Conservation (phyloP, 108 stramenopile species). For the Cyclotella cryptica region DNA sequence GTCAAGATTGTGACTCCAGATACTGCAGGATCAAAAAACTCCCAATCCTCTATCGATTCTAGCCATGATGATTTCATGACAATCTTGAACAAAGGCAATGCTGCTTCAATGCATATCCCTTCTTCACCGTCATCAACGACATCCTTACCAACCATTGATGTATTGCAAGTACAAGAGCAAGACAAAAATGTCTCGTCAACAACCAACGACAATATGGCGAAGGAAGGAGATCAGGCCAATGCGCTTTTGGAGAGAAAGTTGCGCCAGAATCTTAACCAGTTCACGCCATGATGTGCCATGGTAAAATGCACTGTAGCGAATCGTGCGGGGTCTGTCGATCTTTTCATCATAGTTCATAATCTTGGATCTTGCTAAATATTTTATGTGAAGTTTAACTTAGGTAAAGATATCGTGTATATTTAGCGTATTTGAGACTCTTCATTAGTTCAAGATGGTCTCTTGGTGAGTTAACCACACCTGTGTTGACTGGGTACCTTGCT, state of each 20-base stretch:
- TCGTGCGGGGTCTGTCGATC: no score
- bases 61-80: slow-evolving; percentile 18
- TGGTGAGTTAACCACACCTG: no score
- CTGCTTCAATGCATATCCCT: slow-evolving; percentile 3
- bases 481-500: no score
- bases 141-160: slow-evolving; percentile 22
- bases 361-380: no score
- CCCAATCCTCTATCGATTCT: neutral
- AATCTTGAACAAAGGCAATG: neutral
- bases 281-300: slow-evolving; percentile 11
- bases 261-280: slow-evolving; percentile 30
- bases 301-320: no score
- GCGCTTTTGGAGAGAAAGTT: slow-evolving; percentile 38
- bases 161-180: slow-evolving; percentile 14
- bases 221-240: slow-evolving; percentile 48
- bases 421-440: no score
- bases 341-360: no score
- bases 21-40: neutral
- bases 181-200: neutral
- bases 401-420: no score
- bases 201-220: neutral
- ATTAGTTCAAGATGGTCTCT: no score
- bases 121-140: slow-evolving; percentile 21
- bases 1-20: slow-evolving; percentile 48
- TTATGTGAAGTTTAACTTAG: no score